These are phyloP conservation scores for Calonectria henricotiae DNA, from an alignment of 2,329 filamentous ascomycete genomes.

Conservation along the genomic window DNA sequence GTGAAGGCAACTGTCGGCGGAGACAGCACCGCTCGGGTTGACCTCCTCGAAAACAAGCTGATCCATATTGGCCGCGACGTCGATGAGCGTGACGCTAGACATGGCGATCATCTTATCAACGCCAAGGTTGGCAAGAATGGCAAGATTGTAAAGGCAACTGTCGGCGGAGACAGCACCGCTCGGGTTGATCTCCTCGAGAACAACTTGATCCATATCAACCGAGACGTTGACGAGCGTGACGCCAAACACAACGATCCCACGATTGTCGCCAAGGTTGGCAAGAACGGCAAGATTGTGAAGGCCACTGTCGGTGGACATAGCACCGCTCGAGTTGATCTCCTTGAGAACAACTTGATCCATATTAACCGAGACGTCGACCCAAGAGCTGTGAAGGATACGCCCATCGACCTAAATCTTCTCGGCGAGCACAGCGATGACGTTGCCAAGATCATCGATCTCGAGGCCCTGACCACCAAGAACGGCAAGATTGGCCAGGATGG, in stretches of 20 bases:
- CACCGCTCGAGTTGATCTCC: background rate
- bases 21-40: background rate
- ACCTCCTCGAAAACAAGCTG: background rate
- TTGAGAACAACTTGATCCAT: background rate
- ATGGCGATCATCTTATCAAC: background rate
- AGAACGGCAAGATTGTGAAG: background rate
- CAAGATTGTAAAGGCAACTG: background rate
- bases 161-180: background rate
- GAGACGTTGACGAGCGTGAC: background rate
- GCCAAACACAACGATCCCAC: slow-evolving; percentile 1
- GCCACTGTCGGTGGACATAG: background rate
- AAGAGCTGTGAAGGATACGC: background rate
- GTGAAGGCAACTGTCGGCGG: background rate
- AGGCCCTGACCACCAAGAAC: background rate
- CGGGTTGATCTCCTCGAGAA: background rate
- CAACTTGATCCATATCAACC: background rate
- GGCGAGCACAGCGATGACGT: background rate
- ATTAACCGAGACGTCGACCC: background rate
- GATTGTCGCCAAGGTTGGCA: slow-evolving; percentile 18
- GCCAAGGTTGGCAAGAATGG: slow-evolving; percentile 21
- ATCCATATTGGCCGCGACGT: background rate
- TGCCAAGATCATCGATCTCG: background rate
- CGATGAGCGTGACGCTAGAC: background rate
- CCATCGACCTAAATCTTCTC: background rate
- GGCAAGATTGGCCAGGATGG: slow-evolving; percentile 32